Percentiles rank a stretch among this genome's conserved stretches.
phyloP scores from a whole-genome alignment of 495 filamentous ascomycete genomes.

The Lentithecium fluviatile region DNA sequence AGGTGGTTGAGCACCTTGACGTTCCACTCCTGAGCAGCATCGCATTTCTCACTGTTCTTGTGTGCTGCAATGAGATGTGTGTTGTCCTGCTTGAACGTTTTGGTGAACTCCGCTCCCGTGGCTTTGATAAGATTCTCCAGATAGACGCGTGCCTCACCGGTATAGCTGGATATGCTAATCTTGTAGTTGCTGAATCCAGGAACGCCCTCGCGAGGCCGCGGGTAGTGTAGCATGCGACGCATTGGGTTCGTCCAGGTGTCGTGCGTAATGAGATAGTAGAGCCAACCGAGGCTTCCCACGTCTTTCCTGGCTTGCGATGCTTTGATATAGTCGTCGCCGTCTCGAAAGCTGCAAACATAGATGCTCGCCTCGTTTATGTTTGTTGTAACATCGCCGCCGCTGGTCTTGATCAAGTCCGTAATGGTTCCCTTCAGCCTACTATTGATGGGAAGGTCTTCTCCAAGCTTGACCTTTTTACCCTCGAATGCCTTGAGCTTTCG shows the following conservation, averaged over 20 bases:
- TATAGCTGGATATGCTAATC: constrained; percentile 93
- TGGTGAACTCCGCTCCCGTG: constrained; percentile 81
- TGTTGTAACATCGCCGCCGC: constrained; percentile 66
- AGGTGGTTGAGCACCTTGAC: constrained; percentile 89
- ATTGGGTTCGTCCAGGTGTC: constrained; percentile 84
- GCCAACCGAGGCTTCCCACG: constrained; percentile 89
- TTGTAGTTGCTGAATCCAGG: constrained; percentile 71
- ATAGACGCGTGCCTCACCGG: constrained; percentile 88
- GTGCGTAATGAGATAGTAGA: constrained; percentile 85
- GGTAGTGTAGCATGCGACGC: constrained; percentile 83
- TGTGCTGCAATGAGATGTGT: constrained; percentile 94
- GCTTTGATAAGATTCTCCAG: constrained; percentile 87
- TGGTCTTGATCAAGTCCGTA: constrained; percentile 62
- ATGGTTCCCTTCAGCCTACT: constrained; percentile 65
- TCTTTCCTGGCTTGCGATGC: constrained; percentile 73
- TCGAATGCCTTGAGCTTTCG: constrained; percentile 55
- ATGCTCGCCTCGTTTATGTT: constrained; percentile 71
- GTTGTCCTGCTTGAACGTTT: constrained; percentile 89
- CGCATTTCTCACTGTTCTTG: constrained; percentile 82
- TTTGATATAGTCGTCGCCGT: constrained; percentile 71
- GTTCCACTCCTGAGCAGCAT: constrained; percentile 87
- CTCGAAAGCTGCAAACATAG: constrained; percentile 83
- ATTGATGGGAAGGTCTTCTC: constrained; percentile 67
- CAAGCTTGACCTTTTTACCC: constrained; percentile 57
- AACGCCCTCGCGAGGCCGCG: constrained; percentile 69